These are phyloP conservation scores for Gossypium schwendimanii DNA, from an alignment of 441 rosid species.

Conservation along the genomic window DNA sequence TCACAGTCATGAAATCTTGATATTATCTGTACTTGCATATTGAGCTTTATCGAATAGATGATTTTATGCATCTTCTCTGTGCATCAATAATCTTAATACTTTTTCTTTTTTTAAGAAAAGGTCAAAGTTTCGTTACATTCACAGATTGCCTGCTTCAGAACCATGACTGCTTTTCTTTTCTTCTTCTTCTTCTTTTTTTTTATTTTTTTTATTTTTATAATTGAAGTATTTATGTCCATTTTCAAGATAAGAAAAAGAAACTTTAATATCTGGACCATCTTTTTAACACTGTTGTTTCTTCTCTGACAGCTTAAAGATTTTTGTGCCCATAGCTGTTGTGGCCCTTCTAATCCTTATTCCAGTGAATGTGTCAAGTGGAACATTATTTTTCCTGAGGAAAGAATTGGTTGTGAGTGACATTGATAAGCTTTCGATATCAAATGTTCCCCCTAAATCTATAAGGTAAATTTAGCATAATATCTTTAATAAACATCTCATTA, in stretches of 20 bases:
- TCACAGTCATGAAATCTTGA: neutral
- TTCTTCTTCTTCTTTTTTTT: no score
- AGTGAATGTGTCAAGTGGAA: constrained; percentile 88
- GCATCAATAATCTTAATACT: no score
- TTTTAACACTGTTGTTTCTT: neutral
- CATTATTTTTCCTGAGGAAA: constrained; percentile 67
- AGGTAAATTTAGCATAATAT: constrained; percentile 37
- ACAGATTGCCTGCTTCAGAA: neutral
- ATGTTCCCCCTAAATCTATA: constrained; percentile 68
- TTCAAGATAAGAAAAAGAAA: neutral
- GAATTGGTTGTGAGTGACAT: constrained; percentile 81
- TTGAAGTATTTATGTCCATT: neutral
- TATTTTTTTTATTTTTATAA: neutral
- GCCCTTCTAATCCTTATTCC: constrained; percentile 83
- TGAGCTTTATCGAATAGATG: neutral
- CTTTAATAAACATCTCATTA: neutral
- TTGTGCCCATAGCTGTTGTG: constrained; percentile 63
- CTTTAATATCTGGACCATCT: neutral
- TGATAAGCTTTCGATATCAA: constrained; percentile 92
- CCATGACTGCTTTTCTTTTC: neutral
- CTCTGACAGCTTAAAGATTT: constrained; percentile 71
- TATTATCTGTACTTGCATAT: neutral
- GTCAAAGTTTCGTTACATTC: neutral
- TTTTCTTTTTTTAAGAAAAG: neutral
- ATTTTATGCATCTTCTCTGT: neutral